These are phyloP conservation scores for Trametes coccinea DNA, from an alignment of 768 basidiomycete species.

Conservation along the genomic window DNA sequence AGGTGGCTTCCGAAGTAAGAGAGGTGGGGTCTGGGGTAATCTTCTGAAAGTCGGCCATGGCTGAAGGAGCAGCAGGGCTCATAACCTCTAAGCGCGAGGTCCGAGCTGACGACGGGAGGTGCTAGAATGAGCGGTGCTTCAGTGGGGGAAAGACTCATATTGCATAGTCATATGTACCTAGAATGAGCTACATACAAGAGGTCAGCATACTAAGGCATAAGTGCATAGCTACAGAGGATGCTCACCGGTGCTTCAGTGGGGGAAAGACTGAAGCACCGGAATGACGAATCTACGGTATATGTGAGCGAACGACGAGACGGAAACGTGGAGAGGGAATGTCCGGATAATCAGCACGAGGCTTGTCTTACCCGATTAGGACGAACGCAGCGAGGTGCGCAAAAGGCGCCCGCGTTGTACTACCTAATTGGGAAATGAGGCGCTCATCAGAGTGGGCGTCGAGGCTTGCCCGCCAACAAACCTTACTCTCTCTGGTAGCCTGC, in stretches of 20 bases:
- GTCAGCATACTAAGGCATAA: neutral
- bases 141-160: neutral
- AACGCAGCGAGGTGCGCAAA: neutral
- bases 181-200: neutral
- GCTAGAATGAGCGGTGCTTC: neutral
- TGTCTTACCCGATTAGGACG: too few species aligned
- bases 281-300: neutral
- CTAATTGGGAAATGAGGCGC: neutral
- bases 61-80: conserved; percentile 14
- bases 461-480: conserved; percentile 6
- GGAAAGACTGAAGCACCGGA: conserved; percentile 3
- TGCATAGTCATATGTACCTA: neutral
- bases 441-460: neutral
- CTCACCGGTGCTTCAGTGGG: conserved; percentile 2
- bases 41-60: neutral
- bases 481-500: too few species aligned
- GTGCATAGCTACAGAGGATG: neutral
- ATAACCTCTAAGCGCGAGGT: conserved; percentile 16
- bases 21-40: conserved; percentile 1
- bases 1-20: neutral
- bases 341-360: too few species aligned
- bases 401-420: too few species aligned
- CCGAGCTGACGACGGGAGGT: neutral
- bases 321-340: too few species aligned
- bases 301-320: neutral